Percentiles rank a stretch among this genome's conserved stretches.
phyloP scores from a whole-genome alignment of 371 early-diverging fungal genomes.

The Lichtheimia corymbifera region DNA sequence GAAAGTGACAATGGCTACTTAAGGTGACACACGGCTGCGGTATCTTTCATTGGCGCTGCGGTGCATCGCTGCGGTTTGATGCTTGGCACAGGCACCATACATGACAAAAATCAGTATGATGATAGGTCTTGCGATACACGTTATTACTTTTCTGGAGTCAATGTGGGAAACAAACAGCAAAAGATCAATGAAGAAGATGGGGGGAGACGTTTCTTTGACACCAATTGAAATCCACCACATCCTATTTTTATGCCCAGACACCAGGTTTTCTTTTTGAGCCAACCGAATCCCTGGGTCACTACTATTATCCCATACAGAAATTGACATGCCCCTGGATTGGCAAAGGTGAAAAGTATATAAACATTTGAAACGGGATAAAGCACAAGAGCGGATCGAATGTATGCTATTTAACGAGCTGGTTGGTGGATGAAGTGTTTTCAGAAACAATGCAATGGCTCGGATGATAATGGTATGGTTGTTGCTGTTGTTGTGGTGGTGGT shows the following conservation, averaged over 20 bases:
- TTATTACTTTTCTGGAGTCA: no score
- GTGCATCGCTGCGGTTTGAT: no score
- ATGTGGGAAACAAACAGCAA: no score
- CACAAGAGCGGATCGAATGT: neutral
- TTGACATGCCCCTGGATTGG: neutral
- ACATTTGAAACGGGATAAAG: slow-evolving; percentile 1
- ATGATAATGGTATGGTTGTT: slow-evolving; percentile 9
- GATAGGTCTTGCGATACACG: no score
- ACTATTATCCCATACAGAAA: neutral
- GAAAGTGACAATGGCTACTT: no score
- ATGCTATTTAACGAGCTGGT: slow-evolving; percentile 11
- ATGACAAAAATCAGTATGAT: no score
- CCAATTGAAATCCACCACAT: neutral
- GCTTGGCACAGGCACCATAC: no score
- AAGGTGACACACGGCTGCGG: no score
- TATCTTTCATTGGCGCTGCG: no score
- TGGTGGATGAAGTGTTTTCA: neutral
- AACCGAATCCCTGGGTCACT: neutral
- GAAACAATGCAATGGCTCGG: neutral
- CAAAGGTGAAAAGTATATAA: neutral
- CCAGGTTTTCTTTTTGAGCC: neutral
- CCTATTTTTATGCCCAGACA: neutral
- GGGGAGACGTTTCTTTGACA: neutral
- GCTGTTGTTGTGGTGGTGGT: slow-evolving; percentile 20
- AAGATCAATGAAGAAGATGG: neutral